A percentile compares a stretch with the other conserved stretches of the same genome.
Conservation (phyloP, 306 rosid genomes). For the Calophaca sinica region DNA sequence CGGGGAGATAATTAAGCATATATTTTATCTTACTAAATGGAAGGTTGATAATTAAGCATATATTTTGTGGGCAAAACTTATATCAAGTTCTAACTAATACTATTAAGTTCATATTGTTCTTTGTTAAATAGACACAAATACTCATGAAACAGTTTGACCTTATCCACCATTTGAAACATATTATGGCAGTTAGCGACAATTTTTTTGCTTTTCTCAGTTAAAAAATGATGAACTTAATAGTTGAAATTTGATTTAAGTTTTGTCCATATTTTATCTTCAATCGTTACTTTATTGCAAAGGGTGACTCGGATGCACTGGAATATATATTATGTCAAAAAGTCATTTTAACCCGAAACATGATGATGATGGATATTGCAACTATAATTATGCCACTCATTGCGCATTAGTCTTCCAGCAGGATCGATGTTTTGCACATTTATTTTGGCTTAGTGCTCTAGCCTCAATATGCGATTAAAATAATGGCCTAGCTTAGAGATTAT, state of each 20-base stretch:
- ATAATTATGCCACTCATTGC: conserved; percentile 35
- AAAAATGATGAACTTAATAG: no score
- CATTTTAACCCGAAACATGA: conserved; percentile 29
- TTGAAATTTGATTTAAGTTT: no score
- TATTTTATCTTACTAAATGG: conserved; percentile 30
- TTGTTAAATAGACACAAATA: no score
- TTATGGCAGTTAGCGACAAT: no score
- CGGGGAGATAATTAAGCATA: conserved; percentile 3
- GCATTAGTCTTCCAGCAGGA: conserved; percentile 5
- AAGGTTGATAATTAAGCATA: conserved; percentile 19
- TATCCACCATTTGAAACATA: no score
- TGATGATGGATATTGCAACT: not conserved
- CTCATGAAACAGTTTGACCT: no score
- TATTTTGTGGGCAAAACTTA: no score
- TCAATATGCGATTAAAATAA: not conserved
- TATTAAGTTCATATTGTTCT: no score
- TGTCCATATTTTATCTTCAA: conserved; percentile 1
- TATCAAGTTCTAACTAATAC: no score
- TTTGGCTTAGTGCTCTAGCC: conserved; percentile 24
- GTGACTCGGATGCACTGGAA: conserved; percentile 42
- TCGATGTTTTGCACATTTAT: conserved; percentile 20
- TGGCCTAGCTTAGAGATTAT: no score
- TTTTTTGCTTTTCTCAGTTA: no score
- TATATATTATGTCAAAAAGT: conserved; percentile 39
- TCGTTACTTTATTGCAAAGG: conserved; percentile 12